Percentiles rank a stretch among this genome's conserved stretches.
phyloP scores from a whole-genome alignment of 371 early-diverging fungal genomes.

The Mucor plumbeus region DNA sequence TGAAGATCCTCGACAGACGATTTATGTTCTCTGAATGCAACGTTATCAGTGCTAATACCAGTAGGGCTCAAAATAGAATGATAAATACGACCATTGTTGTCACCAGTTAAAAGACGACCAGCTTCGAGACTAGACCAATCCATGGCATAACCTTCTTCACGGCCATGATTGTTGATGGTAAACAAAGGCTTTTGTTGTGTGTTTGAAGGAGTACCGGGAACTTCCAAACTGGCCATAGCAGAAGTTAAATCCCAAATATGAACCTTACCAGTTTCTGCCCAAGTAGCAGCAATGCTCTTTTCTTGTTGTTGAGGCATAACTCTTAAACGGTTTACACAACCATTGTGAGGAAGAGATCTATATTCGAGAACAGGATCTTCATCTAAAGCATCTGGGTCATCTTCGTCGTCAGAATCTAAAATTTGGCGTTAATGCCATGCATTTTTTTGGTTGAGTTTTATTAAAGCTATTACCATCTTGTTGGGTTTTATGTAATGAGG shows the following conservation, averaged over 20 bases:
- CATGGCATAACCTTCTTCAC: constrained; percentile 92
- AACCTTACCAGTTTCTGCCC: constrained; percentile 95
- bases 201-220: constrained; percentile 73
- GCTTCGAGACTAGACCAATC: constrained; percentile 85
- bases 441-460: background rate
- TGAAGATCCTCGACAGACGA: constrained; percentile 95
- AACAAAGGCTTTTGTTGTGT: constrained; percentile 73
- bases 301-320: constrained; percentile 68
- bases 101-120: constrained; percentile 89
- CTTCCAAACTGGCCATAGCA: constrained; percentile 77
- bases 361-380: constrained; percentile 93
- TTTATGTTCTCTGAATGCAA: constrained; percentile 83
- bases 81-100: constrained; percentile 79
- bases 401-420: constrained; percentile 70
- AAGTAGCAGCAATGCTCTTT: constrained; percentile 82
- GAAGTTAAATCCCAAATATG: constrained; percentile 87
- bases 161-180: constrained; percentile 80
- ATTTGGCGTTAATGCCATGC: background rate
- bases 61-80: constrained; percentile 71
- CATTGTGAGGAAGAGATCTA: constrained; percentile 81
- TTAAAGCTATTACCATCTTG: constrained; percentile 68
- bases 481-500: constrained; percentile 89
- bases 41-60: constrained; percentile 70
- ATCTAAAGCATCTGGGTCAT: constrained; percentile 83
- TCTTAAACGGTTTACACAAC: constrained; percentile 93